phyloP scores from a whole-genome alignment of 1,139 yeast species.

The Candida sp. region DNA sequence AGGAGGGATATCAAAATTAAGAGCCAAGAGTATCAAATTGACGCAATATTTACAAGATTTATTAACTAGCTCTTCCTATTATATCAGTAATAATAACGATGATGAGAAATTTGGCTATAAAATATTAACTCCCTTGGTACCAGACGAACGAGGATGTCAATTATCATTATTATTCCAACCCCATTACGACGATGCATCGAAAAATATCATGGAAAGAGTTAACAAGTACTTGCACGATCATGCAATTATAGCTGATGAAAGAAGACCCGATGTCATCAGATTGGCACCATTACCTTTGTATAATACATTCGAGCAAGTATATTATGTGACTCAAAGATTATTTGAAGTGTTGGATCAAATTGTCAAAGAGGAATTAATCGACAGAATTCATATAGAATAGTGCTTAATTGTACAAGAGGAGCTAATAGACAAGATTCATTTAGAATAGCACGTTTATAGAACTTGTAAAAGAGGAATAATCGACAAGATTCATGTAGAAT shows the following conservation, averaged over 20 bases:
- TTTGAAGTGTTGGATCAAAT: conserved; percentile 30
- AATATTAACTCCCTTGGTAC: conserved; percentile 67
- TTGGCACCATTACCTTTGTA: conserved; percentile 83
- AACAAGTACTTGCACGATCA: conserved; percentile 43
- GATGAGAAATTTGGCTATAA: conserved; percentile 45
- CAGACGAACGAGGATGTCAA: conserved; percentile 73
- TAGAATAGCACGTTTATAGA: too few species aligned
- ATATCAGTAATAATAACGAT: conserved; percentile 21
- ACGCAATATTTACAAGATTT: conserved; percentile 55
- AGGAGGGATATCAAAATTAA: conserved; percentile 61
- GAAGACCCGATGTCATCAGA: conserved; percentile 85
- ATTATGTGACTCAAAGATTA: conserved; percentile 41
- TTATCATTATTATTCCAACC: conserved; percentile 70
- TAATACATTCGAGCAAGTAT: conserved; percentile 70
- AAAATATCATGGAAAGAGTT: conserved; percentile 63
- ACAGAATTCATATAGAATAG: neutral
- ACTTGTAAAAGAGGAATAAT: too few species aligned
- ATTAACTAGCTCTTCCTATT: conserved; percentile 43
- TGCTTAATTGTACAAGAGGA: too few species aligned
- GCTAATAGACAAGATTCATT: neutral
- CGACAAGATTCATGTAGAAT: too few species aligned
- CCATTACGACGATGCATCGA: conserved; percentile 24
- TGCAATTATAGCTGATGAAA: conserved; percentile 82
- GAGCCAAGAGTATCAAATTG: conserved; percentile 54
- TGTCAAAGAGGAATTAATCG: conserved; percentile 4